phyloP scores from a whole-genome alignment of 169 alveolate genomes.

The Plasmodium falciparum region DNA sequence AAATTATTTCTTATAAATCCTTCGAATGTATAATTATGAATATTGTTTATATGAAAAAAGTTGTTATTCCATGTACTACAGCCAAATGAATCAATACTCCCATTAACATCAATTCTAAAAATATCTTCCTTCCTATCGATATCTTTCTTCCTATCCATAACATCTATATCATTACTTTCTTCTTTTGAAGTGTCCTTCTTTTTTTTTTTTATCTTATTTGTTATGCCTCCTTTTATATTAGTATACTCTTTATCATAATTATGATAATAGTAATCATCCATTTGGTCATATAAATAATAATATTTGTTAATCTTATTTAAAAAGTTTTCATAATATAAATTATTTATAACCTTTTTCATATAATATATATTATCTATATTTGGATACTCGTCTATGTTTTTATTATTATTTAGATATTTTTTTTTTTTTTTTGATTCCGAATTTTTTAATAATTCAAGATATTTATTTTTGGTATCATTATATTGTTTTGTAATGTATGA shows the following conservation, averaged over 20 bases:
- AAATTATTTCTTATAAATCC: too few relatives aligned
- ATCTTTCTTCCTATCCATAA: neutral
- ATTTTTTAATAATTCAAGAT: conserved; percentile 48
- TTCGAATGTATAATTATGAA: neutral
- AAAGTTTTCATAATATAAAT: conserved; percentile 61
- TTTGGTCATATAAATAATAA: conserved; percentile 20
- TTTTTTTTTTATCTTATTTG: conserved; percentile 4
- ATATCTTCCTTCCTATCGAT: neutral
- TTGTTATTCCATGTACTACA: too few relatives aligned
- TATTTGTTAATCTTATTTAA: conserved; percentile 21
- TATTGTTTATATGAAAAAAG: neutral
- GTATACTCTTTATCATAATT: neutral
- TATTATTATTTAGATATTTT: neutral
- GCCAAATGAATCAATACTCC: neutral
- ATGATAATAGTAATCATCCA: neutral
- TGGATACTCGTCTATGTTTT: conserved; percentile 13
- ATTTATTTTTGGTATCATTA: conserved; percentile 42
- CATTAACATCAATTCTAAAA: neutral
- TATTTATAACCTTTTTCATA: conserved; percentile 51
- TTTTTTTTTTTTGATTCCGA: conserved; percentile 29
- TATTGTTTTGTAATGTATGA: conserved; percentile 38
- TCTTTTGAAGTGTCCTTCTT: neutral
- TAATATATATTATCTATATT: conserved; percentile 48
- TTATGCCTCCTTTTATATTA: neutral
- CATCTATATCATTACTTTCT: neutral